These are phyloP conservation scores for Cetradonia linearis DNA, from an alignment of 495 filamentous ascomycete species.

Conservation along the genomic window DNA sequence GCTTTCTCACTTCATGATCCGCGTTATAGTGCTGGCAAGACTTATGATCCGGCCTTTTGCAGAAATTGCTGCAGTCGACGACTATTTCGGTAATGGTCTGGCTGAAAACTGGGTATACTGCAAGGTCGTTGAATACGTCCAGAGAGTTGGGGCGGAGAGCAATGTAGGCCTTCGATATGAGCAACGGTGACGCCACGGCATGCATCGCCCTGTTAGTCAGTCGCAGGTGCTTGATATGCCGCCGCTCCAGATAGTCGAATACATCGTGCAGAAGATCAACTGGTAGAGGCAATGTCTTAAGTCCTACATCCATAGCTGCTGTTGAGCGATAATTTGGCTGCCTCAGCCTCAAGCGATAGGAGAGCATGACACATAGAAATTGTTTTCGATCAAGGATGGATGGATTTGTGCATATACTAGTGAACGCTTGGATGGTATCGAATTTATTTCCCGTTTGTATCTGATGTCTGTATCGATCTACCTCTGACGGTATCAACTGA, in stretches of 20 bases:
- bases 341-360: neutral
- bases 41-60: neutral
- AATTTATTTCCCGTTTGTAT: neutral
- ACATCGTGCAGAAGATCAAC: no score
- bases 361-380: neutral
- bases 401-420: no score
- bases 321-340: neutral
- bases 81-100: neutral
- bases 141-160: no score
- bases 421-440: neutral
- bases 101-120: neutral
- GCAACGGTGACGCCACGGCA: neutral
- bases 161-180: no score
- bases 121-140: no score
- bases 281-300: no score
- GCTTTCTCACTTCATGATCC: neutral
- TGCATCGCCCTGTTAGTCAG: no score
- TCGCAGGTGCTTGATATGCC: no score
- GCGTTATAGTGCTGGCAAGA: neutral
- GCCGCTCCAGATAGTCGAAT: no score
- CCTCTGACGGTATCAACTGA: neutral
- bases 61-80: neutral
- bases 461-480: neutral
- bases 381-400: neutral
- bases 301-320: neutral